Evolutionary conservation across 768 basidiomycete species (phyloP).

Genomic region (Boletus subparvulus): DNA sequence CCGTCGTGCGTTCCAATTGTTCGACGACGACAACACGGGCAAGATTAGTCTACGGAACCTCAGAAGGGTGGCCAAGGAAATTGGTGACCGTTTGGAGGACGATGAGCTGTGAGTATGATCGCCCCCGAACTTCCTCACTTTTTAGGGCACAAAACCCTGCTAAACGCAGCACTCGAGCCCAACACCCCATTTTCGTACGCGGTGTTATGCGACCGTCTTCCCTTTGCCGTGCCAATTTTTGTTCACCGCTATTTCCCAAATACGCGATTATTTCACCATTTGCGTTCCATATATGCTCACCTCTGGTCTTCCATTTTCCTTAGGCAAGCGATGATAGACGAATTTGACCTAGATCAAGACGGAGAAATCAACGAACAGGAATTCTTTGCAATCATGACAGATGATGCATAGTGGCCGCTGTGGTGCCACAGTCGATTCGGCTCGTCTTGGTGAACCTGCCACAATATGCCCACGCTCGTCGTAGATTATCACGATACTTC

Average conservation of each 20-base stretch:
- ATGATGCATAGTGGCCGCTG: slow-evolving; percentile 58
- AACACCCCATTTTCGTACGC: slow-evolving; percentile 29
- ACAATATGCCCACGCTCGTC: slow-evolving; percentile 4
- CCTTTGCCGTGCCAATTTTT: slow-evolving; percentile 18
- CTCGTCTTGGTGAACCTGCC: background rate
- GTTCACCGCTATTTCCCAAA: slow-evolving; percentile 27
- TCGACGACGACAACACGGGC: slow-evolving; percentile 94
- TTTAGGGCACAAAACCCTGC: slow-evolving; percentile 17
- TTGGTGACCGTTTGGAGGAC: slow-evolving; percentile 92
- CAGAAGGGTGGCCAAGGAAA: slow-evolving; percentile 91
- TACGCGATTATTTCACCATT: slow-evolving; percentile 12
- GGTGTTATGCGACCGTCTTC: slow-evolving; percentile 19
- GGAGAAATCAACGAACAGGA: slow-evolving; percentile 97
- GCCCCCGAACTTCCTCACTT: slow-evolving; percentile 3
- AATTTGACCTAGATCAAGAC: slow-evolving; percentile 98
- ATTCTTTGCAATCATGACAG: slow-evolving; percentile 96
- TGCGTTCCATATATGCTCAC: slow-evolving; percentile 31
- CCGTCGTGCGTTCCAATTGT: slow-evolving; percentile 91
- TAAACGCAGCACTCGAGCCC: slow-evolving; percentile 29
- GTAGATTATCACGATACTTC: slow-evolving; percentile 11
- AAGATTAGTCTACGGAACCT: slow-evolving; percentile 92
- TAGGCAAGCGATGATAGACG: slow-evolving; percentile 99
- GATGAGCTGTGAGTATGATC: slow-evolving; percentile 82
- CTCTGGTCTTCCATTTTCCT: slow-evolving; percentile 28
- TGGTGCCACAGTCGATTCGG: background rate